Evolutionary conservation across 2,329 filamentous ascomycete species (phyloP), one percentile per base, ranked within the genome.

Genomic region (Colletotrichum chlorophyti): DNA sequence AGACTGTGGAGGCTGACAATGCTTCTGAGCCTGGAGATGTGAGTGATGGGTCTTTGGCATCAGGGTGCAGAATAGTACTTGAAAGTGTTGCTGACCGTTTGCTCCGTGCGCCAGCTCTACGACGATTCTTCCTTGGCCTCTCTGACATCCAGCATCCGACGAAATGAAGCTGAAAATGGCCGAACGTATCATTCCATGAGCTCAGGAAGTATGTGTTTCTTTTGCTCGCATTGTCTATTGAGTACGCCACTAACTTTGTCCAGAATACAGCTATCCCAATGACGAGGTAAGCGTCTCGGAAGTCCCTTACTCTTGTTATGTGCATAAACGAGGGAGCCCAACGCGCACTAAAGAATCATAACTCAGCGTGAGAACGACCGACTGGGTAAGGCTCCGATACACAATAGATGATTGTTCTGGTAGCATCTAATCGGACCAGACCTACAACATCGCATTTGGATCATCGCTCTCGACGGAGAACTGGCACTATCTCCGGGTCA

Each of bases 101-200:
- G 12, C 1, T 26, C 5, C 17, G 2, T 6, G 10, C 14, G 1
- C n/a, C 11, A 43, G 49, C n/a, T 26, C n/a, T 29, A 43, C 10
- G 49, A 43, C 11, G 7, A n/a, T 3, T 35, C 38, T 6, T 48
- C 51, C 6, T 14, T 53, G 32, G 41, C 17, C 15, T 53, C 51
- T 6, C 9, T 48, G 10, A 26, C 41, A 17, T 74, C 72, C 1
- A 76, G 73, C 47, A 74, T 77, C 34, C 52, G 69, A 29, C 60
- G 68, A 14, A 69, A 71, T 59, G 69, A 72, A 5, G 64, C 66
- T 10, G 75, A 76, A 49, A 73, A 76, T 55, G 72, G 72, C 5
- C 63, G 74, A 19, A 74, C 70, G 1, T 76, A 74, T 27, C 70
- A 76, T 42, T 64, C 72, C 4, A 74, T 53, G 51, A 34, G 47